Conservation (phyloP, 139 green algal genomes). For the Chlamydomonas eustigma region DNA sequence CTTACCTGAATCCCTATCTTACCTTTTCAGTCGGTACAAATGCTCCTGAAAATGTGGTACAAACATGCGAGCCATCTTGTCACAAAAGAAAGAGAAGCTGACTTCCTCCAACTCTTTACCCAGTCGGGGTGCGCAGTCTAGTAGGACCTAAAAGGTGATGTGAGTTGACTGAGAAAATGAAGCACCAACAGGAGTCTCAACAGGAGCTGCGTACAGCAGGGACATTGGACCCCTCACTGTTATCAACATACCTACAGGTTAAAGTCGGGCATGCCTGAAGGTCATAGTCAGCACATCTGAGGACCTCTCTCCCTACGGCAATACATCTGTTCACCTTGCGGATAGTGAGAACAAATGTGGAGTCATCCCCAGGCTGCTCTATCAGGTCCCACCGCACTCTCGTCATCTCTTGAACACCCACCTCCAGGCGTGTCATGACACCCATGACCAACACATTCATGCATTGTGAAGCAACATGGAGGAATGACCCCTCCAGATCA, state of each 20-base stretch:
- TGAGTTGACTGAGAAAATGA: no score
- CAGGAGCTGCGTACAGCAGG: no score
- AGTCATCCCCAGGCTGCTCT: conserved; percentile 86
- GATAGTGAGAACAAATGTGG: conserved; percentile 65
- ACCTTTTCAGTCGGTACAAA: conserved; percentile 48
- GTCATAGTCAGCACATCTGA: no score
- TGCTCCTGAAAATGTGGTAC: conserved; percentile 69
- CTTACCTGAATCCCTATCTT: background rate
- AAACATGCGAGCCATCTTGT: conserved; percentile 90
- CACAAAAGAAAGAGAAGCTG: conserved; percentile 86
- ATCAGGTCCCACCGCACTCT: conserved; percentile 57
- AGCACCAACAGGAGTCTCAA: no score
- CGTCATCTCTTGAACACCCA: conserved; percentile 52
- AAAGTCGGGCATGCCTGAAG: no score
- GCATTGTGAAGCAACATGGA: conserved; percentile 61
- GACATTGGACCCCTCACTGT: no score
- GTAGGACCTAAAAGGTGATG: no score
- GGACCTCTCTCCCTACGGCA: no score
- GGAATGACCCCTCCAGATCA: conserved; percentile 79
- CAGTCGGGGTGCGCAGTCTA: conserved; percentile 54
- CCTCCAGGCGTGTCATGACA: conserved; percentile 85
- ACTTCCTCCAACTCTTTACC: conserved; percentile 51
- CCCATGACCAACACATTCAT: conserved; percentile 82
- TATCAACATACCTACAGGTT: no score
- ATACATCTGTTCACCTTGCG: conserved; percentile 33